A percentile compares a stretch with the other conserved stretches of the same genome.
Evolutionary conservation across 1,284 basidiomycete species (phyloP).

Genomic region (Ustilago bromivora): DNA sequence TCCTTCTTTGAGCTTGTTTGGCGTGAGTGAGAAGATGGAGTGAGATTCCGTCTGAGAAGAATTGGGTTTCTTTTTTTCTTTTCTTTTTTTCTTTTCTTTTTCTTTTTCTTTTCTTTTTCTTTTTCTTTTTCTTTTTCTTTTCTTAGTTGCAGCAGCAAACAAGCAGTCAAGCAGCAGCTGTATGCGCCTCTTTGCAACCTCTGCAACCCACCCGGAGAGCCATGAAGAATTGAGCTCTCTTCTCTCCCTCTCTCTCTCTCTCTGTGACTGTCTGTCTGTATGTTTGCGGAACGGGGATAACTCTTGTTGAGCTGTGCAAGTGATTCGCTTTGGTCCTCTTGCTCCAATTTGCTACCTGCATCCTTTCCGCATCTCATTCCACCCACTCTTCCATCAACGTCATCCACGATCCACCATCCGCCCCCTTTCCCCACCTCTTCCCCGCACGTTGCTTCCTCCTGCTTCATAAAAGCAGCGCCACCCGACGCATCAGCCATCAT

Average conservation of each 20-base stretch:
- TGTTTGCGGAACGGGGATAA: too few species aligned
- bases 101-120: too few species aligned
- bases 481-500: neutral
- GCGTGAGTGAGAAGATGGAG: neutral
- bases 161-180: neutral
- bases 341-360: neutral
- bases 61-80: neutral
- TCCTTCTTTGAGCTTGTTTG: conserved; percentile 9
- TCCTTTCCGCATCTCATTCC: conserved; percentile 1
- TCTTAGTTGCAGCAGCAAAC: conserved; percentile 7
- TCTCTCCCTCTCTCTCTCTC: too few species aligned
- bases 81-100: too few species aligned
- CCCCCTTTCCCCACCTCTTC: neutral
- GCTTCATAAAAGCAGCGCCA: neutral
- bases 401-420: neutral
- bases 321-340: neutral
- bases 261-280: too few species aligned
- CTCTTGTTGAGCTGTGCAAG: neutral
- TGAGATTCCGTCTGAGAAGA: conserved; percentile 3
- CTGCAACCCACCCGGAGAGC: neutral
- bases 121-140: too few species aligned
- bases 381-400: neutral
- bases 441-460: neutral
- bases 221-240: neutral
- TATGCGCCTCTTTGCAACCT: conserved; percentile 4